Conservation (phyloP, 2,329 filamentous ascomycete genomes). For the Aureobasidium sp. region DNA sequence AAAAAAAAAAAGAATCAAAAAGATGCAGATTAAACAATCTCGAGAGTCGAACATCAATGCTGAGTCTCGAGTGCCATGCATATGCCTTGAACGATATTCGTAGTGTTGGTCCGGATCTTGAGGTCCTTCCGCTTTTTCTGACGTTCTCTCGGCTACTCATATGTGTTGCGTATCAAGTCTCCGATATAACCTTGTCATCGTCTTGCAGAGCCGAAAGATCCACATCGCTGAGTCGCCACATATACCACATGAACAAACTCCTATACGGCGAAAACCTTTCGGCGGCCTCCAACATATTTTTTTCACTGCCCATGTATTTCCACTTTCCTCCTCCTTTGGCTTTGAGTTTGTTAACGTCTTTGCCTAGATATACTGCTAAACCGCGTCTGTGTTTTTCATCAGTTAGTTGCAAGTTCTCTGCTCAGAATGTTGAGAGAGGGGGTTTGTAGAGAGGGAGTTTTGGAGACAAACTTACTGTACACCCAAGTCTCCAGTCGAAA, state of each 20-base stretch:
- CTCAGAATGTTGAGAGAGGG: too few relatives aligned
- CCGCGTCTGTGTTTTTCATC: slow-evolving; percentile 47
- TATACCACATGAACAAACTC: slow-evolving; percentile 96
- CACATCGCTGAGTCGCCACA: slow-evolving; percentile 73
- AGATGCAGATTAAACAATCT: too few relatives aligned
- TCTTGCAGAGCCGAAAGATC: slow-evolving; percentile 49
- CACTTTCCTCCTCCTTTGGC: slow-evolving; percentile 74
- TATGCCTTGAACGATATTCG: too few relatives aligned
- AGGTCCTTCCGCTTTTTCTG: too few relatives aligned
- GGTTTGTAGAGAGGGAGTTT: too few relatives aligned
- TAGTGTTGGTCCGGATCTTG: too few relatives aligned
- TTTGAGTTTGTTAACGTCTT: slow-evolving; percentile 78
- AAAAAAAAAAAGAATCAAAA: too few relatives aligned
- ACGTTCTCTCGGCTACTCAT: too few relatives aligned
- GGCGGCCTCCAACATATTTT: slow-evolving; percentile 79
- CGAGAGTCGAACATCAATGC: too few relatives aligned
- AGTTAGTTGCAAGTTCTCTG: too few relatives aligned
- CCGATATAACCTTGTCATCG: not conserved
- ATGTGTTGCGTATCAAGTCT: not conserved
- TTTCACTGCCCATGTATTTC: slow-evolving; percentile 87
- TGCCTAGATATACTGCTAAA: slow-evolving; percentile 79
- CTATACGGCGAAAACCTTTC: slow-evolving; percentile 79
- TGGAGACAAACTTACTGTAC: slow-evolving; percentile 55
- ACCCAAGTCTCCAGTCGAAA: slow-evolving; percentile 83
- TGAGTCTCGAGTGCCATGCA: too few relatives aligned